Conservation (phyloP, 108 stramenopile genomes). For the Skeletonema marinoi region DNA sequence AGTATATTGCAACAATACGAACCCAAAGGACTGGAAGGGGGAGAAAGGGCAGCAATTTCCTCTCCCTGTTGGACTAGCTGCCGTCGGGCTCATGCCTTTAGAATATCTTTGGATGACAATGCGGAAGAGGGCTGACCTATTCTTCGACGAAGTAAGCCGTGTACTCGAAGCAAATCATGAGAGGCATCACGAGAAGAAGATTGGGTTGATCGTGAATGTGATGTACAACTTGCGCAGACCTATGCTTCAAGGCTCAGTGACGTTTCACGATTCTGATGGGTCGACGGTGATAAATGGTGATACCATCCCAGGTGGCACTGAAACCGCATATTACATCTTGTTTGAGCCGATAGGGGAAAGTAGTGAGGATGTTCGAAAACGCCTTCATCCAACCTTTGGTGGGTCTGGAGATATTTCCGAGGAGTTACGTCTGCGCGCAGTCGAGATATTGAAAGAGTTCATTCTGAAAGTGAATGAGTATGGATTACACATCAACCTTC, state of each 20-base stretch:
- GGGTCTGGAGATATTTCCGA: neutral
- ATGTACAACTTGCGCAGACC: neutral
- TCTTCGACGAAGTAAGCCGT: neutral
- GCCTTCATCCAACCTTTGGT: neutral
- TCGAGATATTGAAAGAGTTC: slow-evolving; percentile 1
- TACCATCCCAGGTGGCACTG: neutral
- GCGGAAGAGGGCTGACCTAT: neutral
- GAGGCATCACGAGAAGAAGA: neutral
- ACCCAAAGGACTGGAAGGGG: neutral
- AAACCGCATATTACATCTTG: neutral
- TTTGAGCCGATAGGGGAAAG: neutral
- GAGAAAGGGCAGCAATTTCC: neutral
- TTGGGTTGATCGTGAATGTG: neutral
- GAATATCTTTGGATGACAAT: neutral
- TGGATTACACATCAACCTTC: neutral
- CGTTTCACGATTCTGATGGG: neutral
- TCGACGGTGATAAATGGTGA: neutral
- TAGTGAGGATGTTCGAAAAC: neutral
- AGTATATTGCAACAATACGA: slow-evolving; percentile 1
- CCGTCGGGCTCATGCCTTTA: neutral
- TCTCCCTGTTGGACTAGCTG: neutral
- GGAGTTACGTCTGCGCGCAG: neutral
- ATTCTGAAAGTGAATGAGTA: neutral
- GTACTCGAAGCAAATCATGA: neutral
- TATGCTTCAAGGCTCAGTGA: neutral